These are phyloP conservation scores for Dryas octopetala DNA, from an alignment of 306 rosid genomes.

Conservation along the genomic window DNA sequence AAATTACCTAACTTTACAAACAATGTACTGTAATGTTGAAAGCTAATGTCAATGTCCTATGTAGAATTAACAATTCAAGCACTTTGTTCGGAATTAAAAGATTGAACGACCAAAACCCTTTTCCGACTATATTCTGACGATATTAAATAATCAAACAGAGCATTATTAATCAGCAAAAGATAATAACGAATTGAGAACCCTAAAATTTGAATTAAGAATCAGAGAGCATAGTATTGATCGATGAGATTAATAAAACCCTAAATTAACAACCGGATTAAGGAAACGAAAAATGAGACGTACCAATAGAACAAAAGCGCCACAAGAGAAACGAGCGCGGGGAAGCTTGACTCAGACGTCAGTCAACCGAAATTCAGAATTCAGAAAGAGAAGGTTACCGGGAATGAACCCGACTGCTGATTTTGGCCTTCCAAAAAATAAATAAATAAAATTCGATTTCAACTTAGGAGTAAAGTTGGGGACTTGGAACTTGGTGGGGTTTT, in stretches of 20 bases:
- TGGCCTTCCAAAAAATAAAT: not conserved
- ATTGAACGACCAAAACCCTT: constrained; percentile 2
- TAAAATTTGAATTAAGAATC: not conserved
- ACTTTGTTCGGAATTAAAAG: not conserved
- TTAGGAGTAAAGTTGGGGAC: not conserved
- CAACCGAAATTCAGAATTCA: constrained; percentile 3
- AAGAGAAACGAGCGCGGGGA: not conserved
- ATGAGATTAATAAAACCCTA: not conserved
- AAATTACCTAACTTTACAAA: not conserved
- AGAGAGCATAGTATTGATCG: not conserved
- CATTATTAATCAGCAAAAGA: not conserved
- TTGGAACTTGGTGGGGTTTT: not conserved
- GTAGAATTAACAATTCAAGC: not conserved
- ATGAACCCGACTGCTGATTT: not conserved
- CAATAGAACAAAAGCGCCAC: not conserved
- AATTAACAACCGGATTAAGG: not conserved
- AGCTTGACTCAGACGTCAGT: constrained; percentile 14
- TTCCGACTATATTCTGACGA: not conserved
- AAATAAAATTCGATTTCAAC: not conserved
- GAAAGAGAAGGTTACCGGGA: not conserved
- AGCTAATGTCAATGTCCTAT: constrained; percentile 2
- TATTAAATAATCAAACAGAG: constrained; percentile 3
- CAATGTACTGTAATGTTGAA: not conserved
- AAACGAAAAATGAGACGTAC: constrained; percentile 1
- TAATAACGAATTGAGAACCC: not conserved